A percentile compares a stretch with the other conserved stretches of the same genome.
Conservation (phyloP, 345 rosid genomes). For the Syzygium jambos region DNA sequence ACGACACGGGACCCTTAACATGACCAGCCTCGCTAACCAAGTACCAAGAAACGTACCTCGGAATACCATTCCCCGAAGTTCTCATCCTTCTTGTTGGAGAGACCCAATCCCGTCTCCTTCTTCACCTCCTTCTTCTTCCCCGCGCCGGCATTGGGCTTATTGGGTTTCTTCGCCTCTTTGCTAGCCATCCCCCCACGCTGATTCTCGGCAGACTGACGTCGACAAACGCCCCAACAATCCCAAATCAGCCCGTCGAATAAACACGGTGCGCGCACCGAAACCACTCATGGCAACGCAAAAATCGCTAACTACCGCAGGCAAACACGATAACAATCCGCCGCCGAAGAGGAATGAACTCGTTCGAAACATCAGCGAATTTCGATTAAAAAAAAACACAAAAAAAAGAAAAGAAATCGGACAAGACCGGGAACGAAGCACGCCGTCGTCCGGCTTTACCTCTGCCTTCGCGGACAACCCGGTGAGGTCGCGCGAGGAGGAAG, state of each 20-base stretch:
- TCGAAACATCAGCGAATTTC: neutral
- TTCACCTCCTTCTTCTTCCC: conserved; percentile 94
- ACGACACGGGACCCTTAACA: neutral
- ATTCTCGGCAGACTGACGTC: neutral
- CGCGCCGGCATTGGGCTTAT: neutral
- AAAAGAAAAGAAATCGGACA: neutral
- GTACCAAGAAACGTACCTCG: conserved; percentile 38
- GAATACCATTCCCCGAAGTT: conserved; percentile 97
- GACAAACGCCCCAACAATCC: neutral
- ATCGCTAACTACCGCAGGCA: neutral
- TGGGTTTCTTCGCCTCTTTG: neutral
- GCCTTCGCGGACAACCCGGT: neutral
- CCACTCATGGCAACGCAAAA: neutral
- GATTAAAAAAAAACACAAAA: neutral
- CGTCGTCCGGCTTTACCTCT: neutral
- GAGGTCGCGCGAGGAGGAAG: neutral
- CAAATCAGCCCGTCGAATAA: neutral
- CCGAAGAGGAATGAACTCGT: neutral
- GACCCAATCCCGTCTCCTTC: conserved; percentile 92
- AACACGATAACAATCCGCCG: neutral
- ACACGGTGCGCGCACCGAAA: neutral
- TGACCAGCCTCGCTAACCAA: neutral
- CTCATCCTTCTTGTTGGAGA: conserved; percentile 71
- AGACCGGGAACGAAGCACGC: neutral
- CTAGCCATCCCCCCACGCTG: neutral